Base-by-base conservation (phyloP, 208 protist species). In the Trypanosoma conorhini region DNA sequence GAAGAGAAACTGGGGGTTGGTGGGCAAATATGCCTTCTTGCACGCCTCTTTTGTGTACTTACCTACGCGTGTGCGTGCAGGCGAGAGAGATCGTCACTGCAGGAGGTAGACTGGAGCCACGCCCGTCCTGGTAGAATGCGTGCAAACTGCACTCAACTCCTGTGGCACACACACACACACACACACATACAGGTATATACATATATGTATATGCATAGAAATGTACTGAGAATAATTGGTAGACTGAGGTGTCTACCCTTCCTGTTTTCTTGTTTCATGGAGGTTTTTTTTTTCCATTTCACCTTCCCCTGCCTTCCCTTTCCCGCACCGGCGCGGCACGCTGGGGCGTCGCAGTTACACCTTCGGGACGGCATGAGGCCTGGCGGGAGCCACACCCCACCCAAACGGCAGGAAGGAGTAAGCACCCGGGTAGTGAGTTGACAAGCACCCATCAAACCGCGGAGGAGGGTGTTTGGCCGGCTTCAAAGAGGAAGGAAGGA, bases 261-360 rank as follows among this genome's bases (percentile, higher is more conserved):
- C 19, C 50, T 9, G 2, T 24, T 9, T 10, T 54, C 5, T 54
- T 15, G 46, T 54, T 54, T 54, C 24, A 68, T 68, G 31, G 5
- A 48, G 2, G 40, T 3, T 0, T 58, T 64, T 38, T 42, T 74
- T 75, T 62, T 72, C 65, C 8, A 56, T 68, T 62, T 69, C 46
- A 22, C 21, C 46, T 67, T 59, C 67, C 46, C 35, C 72, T 35
- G 21, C 48, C 38, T 56, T 60, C 31, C 21, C 3, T 67, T 40
- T 60, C 17, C 26, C 61, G 30, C 24, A 58, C 31, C 48, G 22
- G 71, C 24, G 30, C 40, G 55, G 44, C 28, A 30, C 26, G 19
- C 9, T 28, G 12, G 1, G 22, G 50, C n/a, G 12, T 10, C 12
- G 50, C 50, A 12, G 19, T 9, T 5, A 54, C 7, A n/a, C 2